These are phyloP conservation scores for Aspergillus terreus DNA, from an alignment of 2,329 filamentous ascomycete genomes.

Conservation along the genomic window DNA sequence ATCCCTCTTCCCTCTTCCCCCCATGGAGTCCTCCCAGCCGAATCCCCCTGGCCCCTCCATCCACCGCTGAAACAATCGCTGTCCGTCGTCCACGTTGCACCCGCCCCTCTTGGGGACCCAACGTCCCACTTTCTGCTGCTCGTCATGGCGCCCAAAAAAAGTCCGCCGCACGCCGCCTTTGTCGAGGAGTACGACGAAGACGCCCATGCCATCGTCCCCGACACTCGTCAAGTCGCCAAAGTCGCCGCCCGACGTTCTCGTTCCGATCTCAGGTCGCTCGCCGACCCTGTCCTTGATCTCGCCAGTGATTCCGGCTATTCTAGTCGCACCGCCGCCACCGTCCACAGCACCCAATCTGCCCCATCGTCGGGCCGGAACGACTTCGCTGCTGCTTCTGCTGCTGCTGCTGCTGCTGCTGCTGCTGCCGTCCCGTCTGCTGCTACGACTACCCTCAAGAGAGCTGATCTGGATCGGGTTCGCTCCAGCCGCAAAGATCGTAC, in stretches of 20 bases:
- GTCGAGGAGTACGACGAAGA: slow-evolving; percentile 49
- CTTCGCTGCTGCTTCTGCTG: too few relatives aligned
- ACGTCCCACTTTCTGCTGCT: slow-evolving; percentile 20
- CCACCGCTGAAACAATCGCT: slow-evolving; percentile 15
- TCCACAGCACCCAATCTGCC: slow-evolving; percentile 51
- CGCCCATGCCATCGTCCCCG: slow-evolving; percentile 39
- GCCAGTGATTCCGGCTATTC: slow-evolving; percentile 62
- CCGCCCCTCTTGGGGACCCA: slow-evolving; percentile 20
- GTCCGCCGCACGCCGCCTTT: slow-evolving; percentile 38
- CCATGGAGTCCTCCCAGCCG: not conserved
- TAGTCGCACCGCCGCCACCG: slow-evolving; percentile 53
- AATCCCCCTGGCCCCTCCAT: slow-evolving; percentile 10
- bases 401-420: too few relatives aligned
- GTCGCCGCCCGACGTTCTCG: slow-evolving; percentile 48
- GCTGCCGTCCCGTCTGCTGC: slow-evolving; percentile 24
- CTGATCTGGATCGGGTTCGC: slow-evolving; percentile 23
- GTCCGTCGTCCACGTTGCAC: slow-evolving; percentile 26
- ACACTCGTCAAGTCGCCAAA: slow-evolving; percentile 50
- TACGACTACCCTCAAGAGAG: slow-evolving; percentile 30
- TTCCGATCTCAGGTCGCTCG: slow-evolving; percentile 34
- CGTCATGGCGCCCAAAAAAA: slow-evolving; percentile 35
- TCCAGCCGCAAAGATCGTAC: slow-evolving; percentile 32
- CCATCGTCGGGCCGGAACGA: slow-evolving; percentile 37
- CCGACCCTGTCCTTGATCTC: slow-evolving; percentile 41
- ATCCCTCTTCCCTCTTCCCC: not conserved